phyloP scores from a whole-genome alignment of 192 early-diverging fungal species.

The Gigaspora rosea region DNA sequence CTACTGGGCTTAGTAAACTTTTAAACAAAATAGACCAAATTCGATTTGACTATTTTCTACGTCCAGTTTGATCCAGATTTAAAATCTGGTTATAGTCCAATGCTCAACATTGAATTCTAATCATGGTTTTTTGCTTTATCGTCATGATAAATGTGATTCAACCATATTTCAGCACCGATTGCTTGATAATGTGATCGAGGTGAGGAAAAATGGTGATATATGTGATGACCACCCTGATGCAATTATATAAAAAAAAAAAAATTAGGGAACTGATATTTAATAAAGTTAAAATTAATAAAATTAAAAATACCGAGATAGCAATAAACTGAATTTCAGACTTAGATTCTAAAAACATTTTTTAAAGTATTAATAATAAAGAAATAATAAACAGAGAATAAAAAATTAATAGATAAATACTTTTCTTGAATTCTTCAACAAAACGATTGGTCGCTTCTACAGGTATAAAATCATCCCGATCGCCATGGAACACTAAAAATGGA shows the following conservation, averaged over 20 bases:
- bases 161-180: conserved; percentile 41
- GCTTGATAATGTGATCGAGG: conserved; percentile 43
- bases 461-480: conserved; percentile 41
- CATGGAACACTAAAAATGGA: conserved; percentile 44
- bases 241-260: conserved; percentile 35
- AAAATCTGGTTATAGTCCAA: not conserved
- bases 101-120: not conserved
- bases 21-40: too few relatives aligned
- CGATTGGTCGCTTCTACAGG: conserved; percentile 38
- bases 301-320: conserved; percentile 3
- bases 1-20: too few relatives aligned
- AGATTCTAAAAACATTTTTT: not conserved
- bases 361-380: not conserved
- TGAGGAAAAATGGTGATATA: conserved; percentile 44
- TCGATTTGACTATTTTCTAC: too few relatives aligned
- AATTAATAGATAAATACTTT: conserved; percentile 26
- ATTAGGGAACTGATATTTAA: not conserved
- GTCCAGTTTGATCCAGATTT: not conserved
- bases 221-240: conserved; percentile 44
- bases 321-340: conserved; percentile 23
- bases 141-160: conserved; percentile 27
- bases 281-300: not conserved
- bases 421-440: conserved; percentile 40
- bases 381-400: not conserved
- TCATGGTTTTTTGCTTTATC: not conserved